These are phyloP conservation scores for Triticum dicoccoides DNA, from an alignment of 176 grass and related monocot species.

Conservation along the genomic window DNA sequence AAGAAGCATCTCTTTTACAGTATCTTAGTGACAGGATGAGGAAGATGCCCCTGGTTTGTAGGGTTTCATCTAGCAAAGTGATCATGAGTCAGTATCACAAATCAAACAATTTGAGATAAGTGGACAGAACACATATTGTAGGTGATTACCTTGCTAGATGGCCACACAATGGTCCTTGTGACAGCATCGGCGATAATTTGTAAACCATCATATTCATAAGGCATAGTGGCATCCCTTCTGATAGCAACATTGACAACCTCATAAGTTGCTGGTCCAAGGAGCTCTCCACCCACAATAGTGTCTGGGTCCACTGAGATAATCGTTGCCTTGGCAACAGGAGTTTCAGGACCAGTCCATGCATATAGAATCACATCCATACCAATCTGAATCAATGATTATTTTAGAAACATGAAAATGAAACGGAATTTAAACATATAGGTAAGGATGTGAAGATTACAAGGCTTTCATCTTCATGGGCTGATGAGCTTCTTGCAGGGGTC, in stretches of 20 bases:
- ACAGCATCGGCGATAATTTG: not conserved
- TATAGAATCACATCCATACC: not conserved
- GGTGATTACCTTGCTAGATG: not conserved
- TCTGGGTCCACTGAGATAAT: not conserved
- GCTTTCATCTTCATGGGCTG: not conserved
- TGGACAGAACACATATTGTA: not conserved
- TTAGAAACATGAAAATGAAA: not conserved
- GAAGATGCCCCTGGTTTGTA: too few relatives aligned
- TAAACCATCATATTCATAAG: not conserved
- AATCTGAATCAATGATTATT: not conserved
- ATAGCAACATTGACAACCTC: not conserved
- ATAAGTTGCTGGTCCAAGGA: not conserved
- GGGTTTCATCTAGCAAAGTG: not conserved
- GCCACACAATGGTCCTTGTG: not conserved
- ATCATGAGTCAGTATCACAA: not conserved
- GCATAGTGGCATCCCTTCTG: not conserved
- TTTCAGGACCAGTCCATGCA: not conserved
- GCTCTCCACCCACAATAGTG: not conserved
- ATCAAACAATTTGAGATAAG: not conserved
- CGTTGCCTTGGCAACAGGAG: not conserved
- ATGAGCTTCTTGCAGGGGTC: not conserved
- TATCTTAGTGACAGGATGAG: too few relatives aligned
- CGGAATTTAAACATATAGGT: not conserved
- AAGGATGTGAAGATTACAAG: not conserved
- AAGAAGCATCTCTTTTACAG: too few relatives aligned